Base-by-base conservation (phyloP, 768 basidiomycete species). In the Sutorius australiensis region DNA sequence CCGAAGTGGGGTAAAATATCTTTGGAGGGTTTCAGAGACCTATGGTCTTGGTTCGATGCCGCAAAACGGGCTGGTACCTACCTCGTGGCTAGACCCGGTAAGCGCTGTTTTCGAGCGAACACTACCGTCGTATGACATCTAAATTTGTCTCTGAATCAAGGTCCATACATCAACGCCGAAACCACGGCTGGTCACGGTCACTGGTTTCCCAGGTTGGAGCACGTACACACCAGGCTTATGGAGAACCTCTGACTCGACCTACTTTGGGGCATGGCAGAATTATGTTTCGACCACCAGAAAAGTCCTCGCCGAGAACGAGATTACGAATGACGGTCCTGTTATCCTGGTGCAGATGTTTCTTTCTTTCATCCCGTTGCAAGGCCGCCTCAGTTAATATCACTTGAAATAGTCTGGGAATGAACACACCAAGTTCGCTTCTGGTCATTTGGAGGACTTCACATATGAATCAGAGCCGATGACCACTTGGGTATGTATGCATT, bases 321-420 rank as follows among this genome's bases (percentile, higher is more conserved):
- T 84, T 55, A 77, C 79, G 12, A 76, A 80, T 19, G 83, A 80
- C 10, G 83, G 83, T 6, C 81, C 83, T 19, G 77, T 82, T 73
- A 71, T 71, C 73, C 36, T 76, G 8, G 58, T 63, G 34, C 56
- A 51, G 42, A 54, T 51, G 38, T 49, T 33, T 68, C 21, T 49
- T 33, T 68, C 21, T 69, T 13, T 40, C 2, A 5, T 48, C 28
- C 41, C 75, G 36, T 78, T 34, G 72, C 75, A 10, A 75, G 37
- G 2, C 0, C 32, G 12, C 16, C n/a, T 5, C 11, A 21, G 16
- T 19, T 42, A 14, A 57, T 50, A 28, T 45, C 19, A 14, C 44
- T 57, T 19, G 33, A 14, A 46, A 28, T 37, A 82, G 68, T 77
- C 79, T 6, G 81, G 82, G 57, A 83, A 83, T 54, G 81, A 83